These are phyloP conservation scores for Colletotrichum sp. DNA, from an alignment of 2,329 filamentous ascomycete species.

Conservation along the genomic window DNA sequence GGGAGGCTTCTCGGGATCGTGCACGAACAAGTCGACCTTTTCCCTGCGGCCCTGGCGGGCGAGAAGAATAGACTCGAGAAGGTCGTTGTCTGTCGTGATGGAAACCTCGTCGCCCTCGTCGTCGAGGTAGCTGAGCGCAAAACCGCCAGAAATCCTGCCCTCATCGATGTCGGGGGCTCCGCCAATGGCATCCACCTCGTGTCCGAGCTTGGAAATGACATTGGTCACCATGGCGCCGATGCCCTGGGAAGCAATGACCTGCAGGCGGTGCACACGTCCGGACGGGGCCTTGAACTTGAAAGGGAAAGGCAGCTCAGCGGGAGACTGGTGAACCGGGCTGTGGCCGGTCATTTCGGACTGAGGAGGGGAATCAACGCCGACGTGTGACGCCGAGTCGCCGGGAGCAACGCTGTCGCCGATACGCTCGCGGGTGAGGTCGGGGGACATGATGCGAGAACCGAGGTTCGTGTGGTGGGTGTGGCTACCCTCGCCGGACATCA, in stretches of 20 bases:
- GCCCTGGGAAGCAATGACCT: slow-evolving; percentile 81
- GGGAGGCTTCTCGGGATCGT: slow-evolving; percentile 89
- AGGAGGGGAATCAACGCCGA: slow-evolving; percentile 79
- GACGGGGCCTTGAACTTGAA: slow-evolving; percentile 99
- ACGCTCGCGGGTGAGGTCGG: slow-evolving; percentile 75
- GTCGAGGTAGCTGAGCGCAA: slow-evolving; percentile 93
- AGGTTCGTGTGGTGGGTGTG: slow-evolving; percentile 69
- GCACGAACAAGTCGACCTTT: slow-evolving; percentile 97
- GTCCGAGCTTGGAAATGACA: slow-evolving; percentile 84
- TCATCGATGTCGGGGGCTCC: slow-evolving; percentile 80
- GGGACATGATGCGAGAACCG: slow-evolving; percentile 78
- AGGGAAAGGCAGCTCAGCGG: slow-evolving; percentile 81
- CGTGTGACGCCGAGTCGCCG: slow-evolving; percentile 92
- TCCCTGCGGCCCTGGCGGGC: slow-evolving; percentile 79
- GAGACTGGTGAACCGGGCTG: slow-evolving; percentile 55
- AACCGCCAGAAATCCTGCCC: slow-evolving; percentile 80
- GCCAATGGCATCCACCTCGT: slow-evolving; percentile 83
- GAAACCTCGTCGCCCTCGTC: slow-evolving; percentile 97
- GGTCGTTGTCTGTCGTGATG: slow-evolving; percentile 93
- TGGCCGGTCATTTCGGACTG: slow-evolving; percentile 64
- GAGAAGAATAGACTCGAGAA: slow-evolving; percentile 86
- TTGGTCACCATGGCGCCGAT: slow-evolving; percentile 78
- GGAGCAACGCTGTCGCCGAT: slow-evolving; percentile 85
- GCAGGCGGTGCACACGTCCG: slow-evolving; percentile 90
- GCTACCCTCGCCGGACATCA: slow-evolving; percentile 90